Evolutionary conservation across 495 filamentous ascomycete genomes (phyloP), one percentile per base, ranked within the genome.

Genomic region (Bathelium albidoporum): DNA sequence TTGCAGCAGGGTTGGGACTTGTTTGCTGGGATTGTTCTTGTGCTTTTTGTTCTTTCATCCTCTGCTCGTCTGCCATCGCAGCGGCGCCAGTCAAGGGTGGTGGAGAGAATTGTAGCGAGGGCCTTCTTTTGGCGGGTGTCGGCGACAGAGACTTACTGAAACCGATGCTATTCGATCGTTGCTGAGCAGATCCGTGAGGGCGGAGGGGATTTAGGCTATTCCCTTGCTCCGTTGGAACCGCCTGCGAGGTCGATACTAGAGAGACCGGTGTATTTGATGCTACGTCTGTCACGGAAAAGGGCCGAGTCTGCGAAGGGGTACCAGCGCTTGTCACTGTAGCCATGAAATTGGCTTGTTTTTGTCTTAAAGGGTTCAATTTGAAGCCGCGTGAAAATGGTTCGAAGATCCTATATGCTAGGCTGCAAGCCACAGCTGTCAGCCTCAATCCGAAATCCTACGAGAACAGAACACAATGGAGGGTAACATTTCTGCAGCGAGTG

Each of bases 51-150:
- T 84, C 81, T 45, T 75, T 74, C 59, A 72, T 74, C 34, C 75
- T 75, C 60, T 73, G 79, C 64, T 85, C 76, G 55, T 85, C 84
- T 58, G 80, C 81, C 61, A 84, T 65, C 31, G 79, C 82, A 53
- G 78, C 79, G n/a, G 80, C 81, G 39, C 78, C 83, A 12, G 82
- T 85, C 36, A 84, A 60, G n/a, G 31, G 73, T 32, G 73, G 70
- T 10, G 75, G 72, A 18, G 78, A 65, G 24, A 77, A 77, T 82
- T 34, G 81, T 11, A 80, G 80, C 22, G 81, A 81, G 43, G 26
- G 36, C 28, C 62, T 59, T 10, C 11, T 44, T 53, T 59, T 66
- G 32, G 55, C 43, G 5, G 65, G 34, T 24, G 45, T 64, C 28
- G 64, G 61, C 28, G 64, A 65, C 22, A 65, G 20, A 29, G 36